phyloP scores from a whole-genome alignment of 768 basidiomycete species.

The Mycena metata region DNA sequence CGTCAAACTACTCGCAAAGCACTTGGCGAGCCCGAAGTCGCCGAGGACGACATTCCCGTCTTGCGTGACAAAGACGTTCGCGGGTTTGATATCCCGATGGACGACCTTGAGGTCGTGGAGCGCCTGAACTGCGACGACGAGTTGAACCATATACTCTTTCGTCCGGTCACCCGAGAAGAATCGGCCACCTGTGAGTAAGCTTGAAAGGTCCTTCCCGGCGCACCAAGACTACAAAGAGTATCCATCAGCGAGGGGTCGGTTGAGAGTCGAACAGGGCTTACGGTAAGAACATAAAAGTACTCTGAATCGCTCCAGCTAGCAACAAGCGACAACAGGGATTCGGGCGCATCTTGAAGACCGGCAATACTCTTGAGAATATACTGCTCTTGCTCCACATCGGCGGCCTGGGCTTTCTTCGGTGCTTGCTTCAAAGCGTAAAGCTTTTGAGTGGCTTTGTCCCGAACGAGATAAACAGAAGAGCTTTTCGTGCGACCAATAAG shows the following conservation, averaged over 20 bases:
- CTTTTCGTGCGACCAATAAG: not conserved
- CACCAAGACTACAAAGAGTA: not conserved
- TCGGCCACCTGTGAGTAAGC: slow-evolving; percentile 9
- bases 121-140: slow-evolving; percentile 36
- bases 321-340: slow-evolving; percentile 37
- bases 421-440: slow-evolving; percentile 41
- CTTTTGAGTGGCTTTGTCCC: slow-evolving; percentile 29
- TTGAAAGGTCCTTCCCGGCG: slow-evolving; percentile 41
- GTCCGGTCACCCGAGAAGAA: slow-evolving; percentile 27
- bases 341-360: not conserved
- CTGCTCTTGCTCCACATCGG: not conserved
- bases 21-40: slow-evolving; percentile 36
- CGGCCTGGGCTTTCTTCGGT: slow-evolving; percentile 26
- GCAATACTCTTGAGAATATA: not conserved
- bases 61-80: slow-evolving; percentile 37
- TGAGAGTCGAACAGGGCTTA: slow-evolving; percentile 18
- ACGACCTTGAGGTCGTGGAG: slow-evolving; percentile 34
- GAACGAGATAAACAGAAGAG: slow-evolving; percentile 38
- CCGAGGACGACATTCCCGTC: slow-evolving; percentile 39
- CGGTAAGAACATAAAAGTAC: slow-evolving; percentile 43
- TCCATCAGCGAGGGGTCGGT: not conserved
- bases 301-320: slow-evolving; percentile 41
- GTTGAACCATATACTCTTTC: slow-evolving; percentile 41
- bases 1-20: not conserved
- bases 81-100: slow-evolving; percentile 43